phyloP scores from a whole-genome alignment of 352 stramenopile genomes.

The Poterioochromonas sp. region DNA sequence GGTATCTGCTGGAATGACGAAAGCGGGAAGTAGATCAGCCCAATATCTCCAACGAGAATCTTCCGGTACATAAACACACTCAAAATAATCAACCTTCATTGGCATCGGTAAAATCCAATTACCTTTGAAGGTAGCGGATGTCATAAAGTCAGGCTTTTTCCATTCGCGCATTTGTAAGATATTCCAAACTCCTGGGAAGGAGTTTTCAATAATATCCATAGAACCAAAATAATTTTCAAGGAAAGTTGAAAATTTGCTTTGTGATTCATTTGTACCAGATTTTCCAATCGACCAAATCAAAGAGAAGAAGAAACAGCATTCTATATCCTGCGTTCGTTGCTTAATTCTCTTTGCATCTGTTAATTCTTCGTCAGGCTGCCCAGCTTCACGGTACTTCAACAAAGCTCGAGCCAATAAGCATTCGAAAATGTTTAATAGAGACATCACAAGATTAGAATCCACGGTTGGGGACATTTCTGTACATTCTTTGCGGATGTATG shows the following conservation, averaged over 20 bases:
- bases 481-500: constrained; percentile 72
- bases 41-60: constrained; percentile 75
- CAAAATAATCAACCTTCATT: constrained; percentile 62
- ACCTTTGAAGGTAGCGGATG: constrained; percentile 35
- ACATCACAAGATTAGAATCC: constrained; percentile 75
- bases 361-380: constrained; percentile 47
- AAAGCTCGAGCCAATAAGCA: constrained; percentile 45
- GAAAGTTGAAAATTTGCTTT: constrained; percentile 34
- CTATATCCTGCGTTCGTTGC: constrained; percentile 57
- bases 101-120: constrained; percentile 52
- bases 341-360: constrained; percentile 64
- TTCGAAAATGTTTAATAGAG: constrained; percentile 60
- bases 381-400: constrained; percentile 2
- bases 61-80: constrained; percentile 69
- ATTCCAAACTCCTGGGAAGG: constrained; percentile 35
- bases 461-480: constrained; percentile 71
- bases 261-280: constrained; percentile 43
- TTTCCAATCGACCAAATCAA: constrained; percentile 77
- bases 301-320: constrained; percentile 77
- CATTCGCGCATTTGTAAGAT: constrained; percentile 42
- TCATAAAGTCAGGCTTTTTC: constrained; percentile 41
- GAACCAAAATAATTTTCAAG: constrained; percentile 31
- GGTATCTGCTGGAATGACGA: constrained; percentile 67
- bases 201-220: constrained; percentile 17
- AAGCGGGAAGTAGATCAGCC: constrained; percentile 71